These are phyloP conservation scores for Penicillium soppii DNA, from an alignment of 495 filamentous ascomycete species.

Conservation along the genomic window DNA sequence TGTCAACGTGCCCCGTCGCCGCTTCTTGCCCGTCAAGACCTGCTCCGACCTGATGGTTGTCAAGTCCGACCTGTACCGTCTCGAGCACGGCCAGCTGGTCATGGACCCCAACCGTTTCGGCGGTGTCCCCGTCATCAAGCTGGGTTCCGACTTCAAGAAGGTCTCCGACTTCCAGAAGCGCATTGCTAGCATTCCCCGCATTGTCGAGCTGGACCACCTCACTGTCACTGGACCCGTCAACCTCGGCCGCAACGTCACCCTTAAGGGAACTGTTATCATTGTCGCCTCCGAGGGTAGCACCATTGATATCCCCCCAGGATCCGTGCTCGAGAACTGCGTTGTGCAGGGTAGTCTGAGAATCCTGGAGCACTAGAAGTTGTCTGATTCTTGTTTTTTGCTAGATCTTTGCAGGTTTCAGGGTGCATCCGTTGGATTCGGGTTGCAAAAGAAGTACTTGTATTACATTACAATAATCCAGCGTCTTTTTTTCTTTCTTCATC, in stretches of 20 bases:
- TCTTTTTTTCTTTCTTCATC: constrained; percentile 16
- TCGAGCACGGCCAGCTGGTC: constrained; percentile 96
- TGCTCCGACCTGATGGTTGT: constrained; percentile 99
- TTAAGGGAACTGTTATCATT: constrained; percentile 99
- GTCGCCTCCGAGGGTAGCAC: constrained; percentile 97
- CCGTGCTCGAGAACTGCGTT: constrained; percentile 96
- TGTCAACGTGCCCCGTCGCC: constrained; percentile 96
- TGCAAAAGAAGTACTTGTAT: constrained; percentile 33
- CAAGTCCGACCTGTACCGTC: constrained; percentile 99
- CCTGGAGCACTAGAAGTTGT: constrained; percentile 72
- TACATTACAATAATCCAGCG: constrained; percentile 36
- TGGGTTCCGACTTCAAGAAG: constrained; percentile 99
- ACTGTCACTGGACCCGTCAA: constrained; percentile 98
- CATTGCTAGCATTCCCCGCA: constrained; percentile 93
- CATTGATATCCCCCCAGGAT: constrained; percentile 96
- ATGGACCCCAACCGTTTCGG: constrained; percentile 96
- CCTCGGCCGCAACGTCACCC: constrained; percentile 86
- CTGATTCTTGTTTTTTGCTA: constrained; percentile 5
- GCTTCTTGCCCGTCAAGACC: constrained; percentile 99
- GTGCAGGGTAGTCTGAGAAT: constrained; percentile 97
- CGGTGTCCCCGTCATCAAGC: constrained; percentile 98
- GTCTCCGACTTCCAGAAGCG: constrained; percentile 99
- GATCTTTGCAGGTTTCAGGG: constrained; percentile 20
- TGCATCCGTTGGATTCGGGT: constrained; percentile 33
- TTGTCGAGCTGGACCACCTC: constrained; percentile 95